phyloP scores from a whole-genome alignment of 75 land plant species.

The Azolla pinnata region DNA sequence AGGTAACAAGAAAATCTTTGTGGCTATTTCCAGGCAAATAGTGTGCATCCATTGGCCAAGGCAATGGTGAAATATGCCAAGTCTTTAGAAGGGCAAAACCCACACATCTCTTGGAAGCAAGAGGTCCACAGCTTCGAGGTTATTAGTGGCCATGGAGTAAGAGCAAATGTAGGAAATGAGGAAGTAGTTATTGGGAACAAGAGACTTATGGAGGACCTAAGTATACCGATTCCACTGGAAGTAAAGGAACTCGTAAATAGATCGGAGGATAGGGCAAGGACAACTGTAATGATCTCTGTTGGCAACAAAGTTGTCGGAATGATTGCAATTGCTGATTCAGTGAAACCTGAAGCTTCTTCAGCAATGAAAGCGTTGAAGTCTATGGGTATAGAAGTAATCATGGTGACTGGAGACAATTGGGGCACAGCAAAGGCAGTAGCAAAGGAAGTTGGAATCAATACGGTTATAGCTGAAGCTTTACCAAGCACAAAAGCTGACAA shows the following conservation, averaged over 20 bases:
- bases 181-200: conserved; percentile 57
- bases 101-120: conserved; percentile 15
- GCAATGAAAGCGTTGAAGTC: conserved; percentile 41
- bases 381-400: conserved; percentile 46
- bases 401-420: conserved; percentile 79
- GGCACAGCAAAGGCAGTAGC: conserved; percentile 71
- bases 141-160: conserved; percentile 60
- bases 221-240: conserved; percentile 31
- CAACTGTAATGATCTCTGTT: conserved; percentile 55
- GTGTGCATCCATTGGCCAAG: conserved; percentile 82
- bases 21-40: conserved; percentile 42
- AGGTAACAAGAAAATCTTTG: too few relatives aligned
- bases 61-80: conserved; percentile 67
- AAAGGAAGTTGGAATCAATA: conserved; percentile 50
- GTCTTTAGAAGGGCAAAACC: conserved; percentile 24
- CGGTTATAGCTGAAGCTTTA: conserved; percentile 58
- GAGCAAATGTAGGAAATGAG: conserved; percentile 38
- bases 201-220: conserved; percentile 45
- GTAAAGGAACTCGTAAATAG: conserved; percentile 35
- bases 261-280: conserved; percentile 46
- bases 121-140: conserved; percentile 46
- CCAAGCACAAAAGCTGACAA: conserved; percentile 74
- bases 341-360: conserved; percentile 46
- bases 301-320: conserved; percentile 45
- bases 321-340: conserved; percentile 60